Percentiles rank a stretch among this genome's conserved stretches.
Conservation (phyloP, 2,329 filamentous ascomycete species). For the Chaetothyriales sp. region DNA sequence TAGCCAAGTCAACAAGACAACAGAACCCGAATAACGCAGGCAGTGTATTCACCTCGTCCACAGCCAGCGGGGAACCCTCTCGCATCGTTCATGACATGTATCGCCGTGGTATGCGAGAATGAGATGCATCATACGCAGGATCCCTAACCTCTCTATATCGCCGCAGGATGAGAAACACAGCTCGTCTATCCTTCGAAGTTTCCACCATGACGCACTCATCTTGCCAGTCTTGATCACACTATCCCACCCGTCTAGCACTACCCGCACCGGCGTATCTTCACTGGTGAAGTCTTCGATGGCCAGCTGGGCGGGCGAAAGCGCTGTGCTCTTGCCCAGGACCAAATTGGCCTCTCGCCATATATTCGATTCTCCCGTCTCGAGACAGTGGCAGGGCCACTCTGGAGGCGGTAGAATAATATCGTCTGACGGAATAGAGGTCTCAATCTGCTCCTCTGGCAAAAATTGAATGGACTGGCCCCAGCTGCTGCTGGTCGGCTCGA, state of each 20-base stretch:
- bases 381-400: not conserved
- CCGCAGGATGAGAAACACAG: slow-evolving; percentile 1
- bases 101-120: slow-evolving; percentile 4
- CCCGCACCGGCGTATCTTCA: slow-evolving; percentile 6
- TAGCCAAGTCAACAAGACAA: not conserved
- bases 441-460: not conserved
- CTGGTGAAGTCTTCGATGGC: slow-evolving; percentile 2
- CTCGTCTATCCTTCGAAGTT: slow-evolving; percentile 5
- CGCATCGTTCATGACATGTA: not conserved
- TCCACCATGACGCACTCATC: slow-evolving; percentile 4
- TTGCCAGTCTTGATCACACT: slow-evolving; percentile 2
- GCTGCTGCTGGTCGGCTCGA: not conserved
- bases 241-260: slow-evolving; percentile 5
- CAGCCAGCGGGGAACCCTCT: slow-evolving; percentile 1
- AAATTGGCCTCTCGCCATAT: not conserved
- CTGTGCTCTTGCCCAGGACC: not conserved
- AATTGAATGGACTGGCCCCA: not conserved
- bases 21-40: not conserved
- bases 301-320: not conserved
- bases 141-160: slow-evolving; percentile 1
- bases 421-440: not conserved
- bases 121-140: slow-evolving; percentile 1
- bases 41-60: not conserved
- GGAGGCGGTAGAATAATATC: not conserved
- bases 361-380: not conserved